A percentile compares a stretch with the other conserved stretches of the same genome.
Conservation (phyloP, 2,329 filamentous ascomycete species). For the Colletotrichum sp. region DNA sequence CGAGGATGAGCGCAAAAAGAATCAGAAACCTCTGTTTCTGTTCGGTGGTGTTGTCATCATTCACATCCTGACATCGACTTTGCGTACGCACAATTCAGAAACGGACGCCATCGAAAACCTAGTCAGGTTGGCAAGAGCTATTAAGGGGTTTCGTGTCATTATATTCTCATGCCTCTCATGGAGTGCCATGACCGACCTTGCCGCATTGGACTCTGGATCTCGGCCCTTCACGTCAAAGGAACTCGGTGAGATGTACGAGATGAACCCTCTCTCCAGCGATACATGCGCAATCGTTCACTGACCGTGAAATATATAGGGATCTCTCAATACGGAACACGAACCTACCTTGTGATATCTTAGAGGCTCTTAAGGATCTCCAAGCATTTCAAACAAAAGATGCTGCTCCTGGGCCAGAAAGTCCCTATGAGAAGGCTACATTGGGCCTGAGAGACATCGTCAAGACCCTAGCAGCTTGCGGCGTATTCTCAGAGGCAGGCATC, state of each 20-base stretch:
- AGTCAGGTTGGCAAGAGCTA: background rate
- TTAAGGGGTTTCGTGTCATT: background rate
- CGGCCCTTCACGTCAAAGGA: background rate
- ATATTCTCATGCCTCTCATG: background rate
- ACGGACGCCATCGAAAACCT: background rate
- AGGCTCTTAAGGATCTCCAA: background rate
- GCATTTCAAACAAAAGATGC: fast-evolving
- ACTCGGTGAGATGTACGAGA: background rate
- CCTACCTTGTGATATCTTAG: background rate
- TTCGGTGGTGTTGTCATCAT: background rate
- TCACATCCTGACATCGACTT: background rate
- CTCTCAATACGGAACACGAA: background rate
- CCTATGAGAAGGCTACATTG: background rate
- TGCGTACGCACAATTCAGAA: background rate
- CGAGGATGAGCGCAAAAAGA: background rate
- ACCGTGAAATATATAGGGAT: background rate
- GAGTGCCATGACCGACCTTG: background rate
- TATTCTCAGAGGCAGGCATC: background rate
- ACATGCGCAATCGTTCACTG: fast-evolving
- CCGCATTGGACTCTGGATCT: background rate
- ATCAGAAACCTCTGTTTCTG: background rate
- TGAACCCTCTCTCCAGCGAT: fast-evolving
- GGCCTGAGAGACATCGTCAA: background rate
- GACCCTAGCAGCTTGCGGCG: background rate
- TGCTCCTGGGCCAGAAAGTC: fast-evolving